A percentile compares a stretch with the other conserved stretches of the same genome.
phyloP scores from a whole-genome alignment of 345 rosid genomes.

The Aquilaria yunnanensis region DNA sequence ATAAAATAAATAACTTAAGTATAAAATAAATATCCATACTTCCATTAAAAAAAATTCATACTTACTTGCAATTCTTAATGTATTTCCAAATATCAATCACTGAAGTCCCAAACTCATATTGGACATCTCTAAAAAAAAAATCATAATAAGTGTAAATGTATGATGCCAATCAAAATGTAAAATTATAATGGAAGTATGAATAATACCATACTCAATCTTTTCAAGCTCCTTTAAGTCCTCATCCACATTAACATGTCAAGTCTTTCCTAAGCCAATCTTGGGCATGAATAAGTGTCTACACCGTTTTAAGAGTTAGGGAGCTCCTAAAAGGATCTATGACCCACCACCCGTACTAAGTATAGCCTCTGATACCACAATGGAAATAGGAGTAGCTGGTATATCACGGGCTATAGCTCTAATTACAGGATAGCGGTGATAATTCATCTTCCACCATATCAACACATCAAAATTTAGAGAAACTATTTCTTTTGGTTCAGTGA shows the following conservation, averaged over 20 bases:
- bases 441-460: background rate
- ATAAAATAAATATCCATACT: too few relatives aligned
- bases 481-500: background rate
- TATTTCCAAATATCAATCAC: too few relatives aligned
- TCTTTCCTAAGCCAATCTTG: background rate
- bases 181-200: too few relatives aligned
- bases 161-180: too few relatives aligned
- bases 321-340: background rate
- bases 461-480: background rate
- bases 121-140: too few relatives aligned
- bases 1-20: too few relatives aligned
- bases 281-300: background rate
- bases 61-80: too few relatives aligned
- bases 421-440: background rate
- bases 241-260: background rate
- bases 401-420: background rate
- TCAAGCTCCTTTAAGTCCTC: background rate
- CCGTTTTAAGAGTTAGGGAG: background rate
- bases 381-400: background rate
- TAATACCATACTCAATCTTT: background rate
- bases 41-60: too few relatives aligned
- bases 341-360: constrained; percentile 3
- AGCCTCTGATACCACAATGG: background rate
- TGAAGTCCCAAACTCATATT: too few relatives aligned
- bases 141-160: too few relatives aligned